Conservation (phyloP, 2,329 filamentous ascomycete genomes). For the Pseudofabraea citricarpa region DNA sequence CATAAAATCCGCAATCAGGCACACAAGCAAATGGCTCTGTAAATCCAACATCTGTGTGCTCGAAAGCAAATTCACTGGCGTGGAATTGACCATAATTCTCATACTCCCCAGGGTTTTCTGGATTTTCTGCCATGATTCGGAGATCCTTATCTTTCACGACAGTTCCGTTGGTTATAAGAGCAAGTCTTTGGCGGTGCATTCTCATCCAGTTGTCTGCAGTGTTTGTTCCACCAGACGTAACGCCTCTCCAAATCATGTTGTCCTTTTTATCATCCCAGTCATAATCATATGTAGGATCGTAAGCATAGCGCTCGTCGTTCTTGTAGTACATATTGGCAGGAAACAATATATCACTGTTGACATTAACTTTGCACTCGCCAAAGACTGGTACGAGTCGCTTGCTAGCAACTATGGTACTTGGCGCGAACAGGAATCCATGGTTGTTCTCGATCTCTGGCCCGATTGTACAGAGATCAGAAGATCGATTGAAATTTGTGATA, state of each 20-base stretch:
- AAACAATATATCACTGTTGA: constrained; percentile 61
- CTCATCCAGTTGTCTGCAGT: constrained; percentile 44
- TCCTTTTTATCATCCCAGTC: constrained; percentile 54
- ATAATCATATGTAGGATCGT: constrained; percentile 48
- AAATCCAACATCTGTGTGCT: constrained; percentile 30
- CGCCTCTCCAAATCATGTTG: constrained; percentile 58
- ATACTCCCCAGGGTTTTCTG: constrained; percentile 34
- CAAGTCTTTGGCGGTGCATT: constrained; percentile 55
- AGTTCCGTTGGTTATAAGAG: constrained; percentile 49
- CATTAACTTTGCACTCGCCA: constrained; percentile 55
- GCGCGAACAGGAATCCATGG: constrained; percentile 54
- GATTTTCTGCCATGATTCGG: constrained; percentile 28
- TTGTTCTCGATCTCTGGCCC: constrained; percentile 43
- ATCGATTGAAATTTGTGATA: constrained; percentile 52
- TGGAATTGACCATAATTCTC: constrained; percentile 34
- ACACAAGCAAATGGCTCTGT: constrained; percentile 40
- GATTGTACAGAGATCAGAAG: constrained; percentile 51
- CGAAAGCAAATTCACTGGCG: constrained; percentile 29
- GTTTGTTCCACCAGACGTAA: constrained; percentile 54
- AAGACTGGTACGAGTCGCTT: constrained; percentile 56
- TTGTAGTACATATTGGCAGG: constrained; percentile 62
- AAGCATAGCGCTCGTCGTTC: constrained; percentile 53
- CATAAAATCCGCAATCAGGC: constrained; percentile 38
- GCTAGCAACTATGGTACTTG: constrained; percentile 45
- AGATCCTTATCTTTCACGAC: constrained; percentile 35